Evolutionary conservation across 2,329 filamentous ascomycete genomes (phyloP), one percentile per base, ranked within the genome.

Genomic region (Trichophyton mentagrophytes): DNA sequence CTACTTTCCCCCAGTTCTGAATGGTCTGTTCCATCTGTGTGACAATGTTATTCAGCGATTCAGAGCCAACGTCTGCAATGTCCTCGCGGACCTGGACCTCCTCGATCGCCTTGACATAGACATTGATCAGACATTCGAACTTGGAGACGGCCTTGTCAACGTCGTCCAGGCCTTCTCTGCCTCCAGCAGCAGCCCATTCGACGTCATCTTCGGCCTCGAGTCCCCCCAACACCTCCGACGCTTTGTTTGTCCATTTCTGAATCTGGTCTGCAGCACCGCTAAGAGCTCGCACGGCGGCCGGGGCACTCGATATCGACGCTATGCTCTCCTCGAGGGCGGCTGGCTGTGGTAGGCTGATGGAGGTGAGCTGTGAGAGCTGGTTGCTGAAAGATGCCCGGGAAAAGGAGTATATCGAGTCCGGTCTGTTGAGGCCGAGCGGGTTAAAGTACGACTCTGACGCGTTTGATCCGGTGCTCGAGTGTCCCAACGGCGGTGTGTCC

Each of bases 131-230:
- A 58, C 86, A 84, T 70, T 96, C 90, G 68, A 97, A 99, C 57
- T 88, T 85, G 42, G 81, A 78, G 63, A 97, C 92, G 22, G 92
- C 83, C 58, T 77, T 78, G 64, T 86, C 82, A 2, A 85, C 82
- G 60, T 84, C 82, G 11, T 77, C 76, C 40, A 79, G 64, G 7
- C 77, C 77, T 62, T 79, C 74, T 63, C 77, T 71, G 33, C 93
- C 93, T 59, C 90, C 93, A 1, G 91, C 92, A 1, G 93, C 83
- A 7, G 84, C 91, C 93, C 93, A 99, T 73, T 97, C 92, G 15
- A 97, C 90, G 70, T 99, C 93, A 72, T 97, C 93, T 64, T 97
- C 92, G 59, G 91, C 90, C 71, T 97, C 90, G 47, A 99, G 78
- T 3, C 91, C 91, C 60, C 83, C 83, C 59, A 99, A 85, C 36